phyloP scores from a whole-genome alignment of 177 flowering plant genomes.

The Viscum album region DNA sequence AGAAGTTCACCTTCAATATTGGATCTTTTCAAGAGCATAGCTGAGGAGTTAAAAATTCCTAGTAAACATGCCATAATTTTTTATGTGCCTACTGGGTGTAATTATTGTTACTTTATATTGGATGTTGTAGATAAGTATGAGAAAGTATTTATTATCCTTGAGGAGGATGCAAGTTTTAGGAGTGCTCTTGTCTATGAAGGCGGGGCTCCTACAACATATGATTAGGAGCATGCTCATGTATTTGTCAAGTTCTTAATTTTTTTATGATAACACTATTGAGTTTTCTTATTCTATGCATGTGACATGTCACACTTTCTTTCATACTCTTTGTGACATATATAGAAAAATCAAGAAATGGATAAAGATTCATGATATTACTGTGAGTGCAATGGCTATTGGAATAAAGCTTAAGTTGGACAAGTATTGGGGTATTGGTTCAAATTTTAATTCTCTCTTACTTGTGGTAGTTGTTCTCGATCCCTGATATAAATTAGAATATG shows the following conservation, averaged over 20 bases:
- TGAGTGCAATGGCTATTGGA: background rate
- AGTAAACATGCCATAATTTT: too few species aligned
- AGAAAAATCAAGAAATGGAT: background rate
- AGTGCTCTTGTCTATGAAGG: too few species aligned
- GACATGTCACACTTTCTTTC: background rate
- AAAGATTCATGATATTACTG: background rate
- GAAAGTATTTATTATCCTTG: too few species aligned
- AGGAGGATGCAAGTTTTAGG: too few species aligned
- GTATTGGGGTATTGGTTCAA: slow-evolving; percentile 4
- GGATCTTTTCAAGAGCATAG: too few species aligned
- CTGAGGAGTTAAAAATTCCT: too few species aligned
- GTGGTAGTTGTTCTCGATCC: slow-evolving; percentile 7
- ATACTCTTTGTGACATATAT: background rate
- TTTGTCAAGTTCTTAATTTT: slow-evolving; percentile 7
- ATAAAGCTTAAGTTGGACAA: slow-evolving; percentile 7
- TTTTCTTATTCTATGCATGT: slow-evolving; percentile 8
- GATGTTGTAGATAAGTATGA: too few species aligned
- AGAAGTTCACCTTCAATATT: too few species aligned
- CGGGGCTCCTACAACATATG: background rate
- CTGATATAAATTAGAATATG: background rate
- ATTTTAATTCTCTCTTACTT: slow-evolving; percentile 1
- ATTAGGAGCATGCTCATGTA: background rate
- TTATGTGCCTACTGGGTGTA: too few species aligned
- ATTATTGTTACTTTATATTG: too few species aligned
- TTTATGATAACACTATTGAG: slow-evolving; percentile 1